Percentiles rank a stretch among this genome's conserved stretches.
Evolutionary conservation across 2,329 filamentous ascomycete species (phyloP).

Genomic region (Alternaria ventricosa): DNA sequence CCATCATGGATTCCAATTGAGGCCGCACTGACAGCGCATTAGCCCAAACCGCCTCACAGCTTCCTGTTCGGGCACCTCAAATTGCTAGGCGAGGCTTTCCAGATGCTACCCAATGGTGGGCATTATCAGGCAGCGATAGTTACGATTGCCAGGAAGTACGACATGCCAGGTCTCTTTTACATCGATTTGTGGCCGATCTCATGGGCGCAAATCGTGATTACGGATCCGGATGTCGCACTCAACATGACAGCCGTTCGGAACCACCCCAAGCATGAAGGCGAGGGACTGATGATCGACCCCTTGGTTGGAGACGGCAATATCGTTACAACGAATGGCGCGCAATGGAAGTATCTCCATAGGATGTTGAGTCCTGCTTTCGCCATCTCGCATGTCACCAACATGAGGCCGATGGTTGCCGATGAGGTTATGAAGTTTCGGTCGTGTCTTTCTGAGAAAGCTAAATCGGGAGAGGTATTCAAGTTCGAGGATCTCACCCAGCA

Average conservation of each 20-base stretch:
- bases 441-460: slow-evolving; percentile 25
- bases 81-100: slow-evolving; percentile 46
- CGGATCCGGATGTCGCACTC: slow-evolving; percentile 47
- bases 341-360: slow-evolving; percentile 46
- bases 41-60: slow-evolving; percentile 52
- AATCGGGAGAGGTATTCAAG: slow-evolving; percentile 29
- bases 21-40: neutral
- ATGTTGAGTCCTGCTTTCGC: slow-evolving; percentile 49
- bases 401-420: slow-evolving; percentile 28
- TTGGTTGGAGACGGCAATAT: slow-evolving; percentile 40
- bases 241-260: slow-evolving; percentile 46
- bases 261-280: slow-evolving; percentile 40
- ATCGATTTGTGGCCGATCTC: slow-evolving; percentile 55
- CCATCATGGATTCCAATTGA: neutral
- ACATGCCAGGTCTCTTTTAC: slow-evolving; percentile 50
- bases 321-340: slow-evolving; percentile 36
- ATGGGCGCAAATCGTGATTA: slow-evolving; percentile 39
- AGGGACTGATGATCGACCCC: slow-evolving; percentile 27
- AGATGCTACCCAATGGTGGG: slow-evolving; percentile 39
- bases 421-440: slow-evolving; percentile 42
- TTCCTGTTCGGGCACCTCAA: slow-evolving; percentile 52
- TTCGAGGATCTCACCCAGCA: slow-evolving; percentile 30
- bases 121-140: slow-evolving; percentile 48
- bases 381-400: slow-evolving; percentile 35
- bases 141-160: slow-evolving; percentile 45